Base-by-base conservation (phyloP, 2,329 filamentous ascomycete species). In the Apiospora pterosperma region DNA sequence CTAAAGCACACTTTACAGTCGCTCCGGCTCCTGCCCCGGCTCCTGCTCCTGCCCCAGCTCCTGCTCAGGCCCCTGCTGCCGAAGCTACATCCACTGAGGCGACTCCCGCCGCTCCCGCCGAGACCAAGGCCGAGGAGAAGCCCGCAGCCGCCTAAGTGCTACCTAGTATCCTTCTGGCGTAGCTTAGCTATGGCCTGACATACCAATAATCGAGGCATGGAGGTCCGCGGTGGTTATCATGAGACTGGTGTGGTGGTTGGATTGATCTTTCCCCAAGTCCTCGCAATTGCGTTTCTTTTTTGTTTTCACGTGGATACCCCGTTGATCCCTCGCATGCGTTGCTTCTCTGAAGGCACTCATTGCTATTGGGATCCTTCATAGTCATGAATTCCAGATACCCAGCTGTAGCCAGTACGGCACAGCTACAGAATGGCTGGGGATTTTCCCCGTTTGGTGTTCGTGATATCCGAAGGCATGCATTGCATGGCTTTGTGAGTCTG, bases 21-120 rank as follows among this genome's bases (percentile, higher is more conserved):
- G 64, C 63, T 66, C 23, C 68, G 65, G n/a, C 68, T 21, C 2
- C 69, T 58, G 65, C 68, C 44, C 62, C 70, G 3, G 66, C 66
- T 36, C 64, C 67, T 19, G 25, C 64, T 66, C 61, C 63, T 68
- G 36, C 67, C 66, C 1, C 68, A 7, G 62, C 62, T 11, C 60
- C 65, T 2, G 62, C 62, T 44, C 38, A 39, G 19, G 60, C 69
- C 59, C 58, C 69, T 23, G 25, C 42, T 5, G 63, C 19, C 14
- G 72, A 71, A 44, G 48, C 67, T 19, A 63, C 61, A 19, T 6
- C n/a, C 11, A 23, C 36, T 21, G 34, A 60, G 28, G 28, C 58
- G 14, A 5, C 42, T 58, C 70, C 69, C 4, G 42, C 66, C 25
- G 60, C 38, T 23, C 21, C 59, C 4, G 63, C 42, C 7, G 72